phyloP scores from a whole-genome alignment of 1,284 basidiomycete species.

The Baeospora myosura region DNA sequence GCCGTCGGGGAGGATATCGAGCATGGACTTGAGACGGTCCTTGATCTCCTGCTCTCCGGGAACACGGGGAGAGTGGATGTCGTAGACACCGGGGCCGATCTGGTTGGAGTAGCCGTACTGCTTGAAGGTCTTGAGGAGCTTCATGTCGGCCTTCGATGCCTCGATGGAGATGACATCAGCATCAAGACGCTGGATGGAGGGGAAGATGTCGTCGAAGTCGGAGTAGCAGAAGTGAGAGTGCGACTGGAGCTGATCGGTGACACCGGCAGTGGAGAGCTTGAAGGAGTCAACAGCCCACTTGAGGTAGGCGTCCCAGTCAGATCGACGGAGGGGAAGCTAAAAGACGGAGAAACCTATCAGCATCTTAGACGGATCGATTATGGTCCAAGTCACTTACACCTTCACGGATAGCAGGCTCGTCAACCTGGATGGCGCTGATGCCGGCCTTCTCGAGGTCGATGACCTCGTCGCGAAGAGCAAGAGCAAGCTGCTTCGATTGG shows the following conservation, averaged over 20 bases:
- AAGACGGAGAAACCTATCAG: not conserved
- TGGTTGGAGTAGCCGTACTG: slow-evolving; percentile 94
- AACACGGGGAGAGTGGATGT: slow-evolving; percentile 99
- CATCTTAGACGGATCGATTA: not conserved
- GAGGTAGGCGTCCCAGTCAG: slow-evolving; percentile 93
- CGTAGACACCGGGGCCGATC: slow-evolving; percentile 98
- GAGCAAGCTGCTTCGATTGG: slow-evolving; percentile 97
- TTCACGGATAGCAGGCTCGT: slow-evolving; percentile 99
- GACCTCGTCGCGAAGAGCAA: slow-evolving; percentile 98
- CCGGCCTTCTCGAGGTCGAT: slow-evolving; percentile 96
- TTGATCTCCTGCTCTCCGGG: slow-evolving; percentile 92
- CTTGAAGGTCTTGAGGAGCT: slow-evolving; percentile 94
- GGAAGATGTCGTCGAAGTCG: slow-evolving; percentile 97
- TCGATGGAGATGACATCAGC: slow-evolving; percentile 99
- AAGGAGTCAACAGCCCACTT: slow-evolving; percentile 97
- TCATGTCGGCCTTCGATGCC: slow-evolving; percentile 97
- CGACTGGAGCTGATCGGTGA: slow-evolving; percentile 86
- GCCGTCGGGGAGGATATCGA: slow-evolving; percentile 69
- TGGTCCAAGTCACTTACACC: slow-evolving; percentile 39
- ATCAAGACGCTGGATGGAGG: slow-evolving; percentile 94
- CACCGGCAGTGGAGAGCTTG: slow-evolving; percentile 92
- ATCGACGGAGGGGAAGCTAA: slow-evolving; percentile 79
- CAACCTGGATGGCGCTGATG: slow-evolving; percentile 98
- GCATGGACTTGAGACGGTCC: slow-evolving; percentile 85
- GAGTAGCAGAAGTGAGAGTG: slow-evolving; percentile 99